Conservation (phyloP, 305 asterid species). For the Solanum hybrid region DNA sequence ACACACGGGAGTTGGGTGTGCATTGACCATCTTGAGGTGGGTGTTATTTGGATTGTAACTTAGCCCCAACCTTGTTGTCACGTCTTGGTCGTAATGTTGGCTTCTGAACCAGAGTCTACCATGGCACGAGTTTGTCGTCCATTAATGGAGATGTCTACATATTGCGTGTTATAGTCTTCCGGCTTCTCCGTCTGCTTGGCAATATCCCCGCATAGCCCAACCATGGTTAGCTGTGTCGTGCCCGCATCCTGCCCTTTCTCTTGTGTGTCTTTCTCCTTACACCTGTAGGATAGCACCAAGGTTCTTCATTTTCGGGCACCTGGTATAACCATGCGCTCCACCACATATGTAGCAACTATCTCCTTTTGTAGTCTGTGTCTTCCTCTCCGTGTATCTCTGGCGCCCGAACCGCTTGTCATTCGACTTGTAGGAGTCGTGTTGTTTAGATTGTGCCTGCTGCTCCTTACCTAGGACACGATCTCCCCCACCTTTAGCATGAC, state of each 20-base stretch:
- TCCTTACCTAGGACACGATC: background rate
- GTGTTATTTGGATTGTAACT: background rate
- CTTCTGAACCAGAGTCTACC: too few species aligned
- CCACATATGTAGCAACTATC: background rate
- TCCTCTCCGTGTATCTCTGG: background rate
- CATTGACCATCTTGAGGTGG: background rate
- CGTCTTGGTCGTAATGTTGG: too few species aligned
- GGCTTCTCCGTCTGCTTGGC: background rate
- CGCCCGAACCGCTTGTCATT: background rate
- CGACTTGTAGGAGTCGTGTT: background rate
- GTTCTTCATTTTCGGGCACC: accelerated
- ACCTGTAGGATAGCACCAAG: too few species aligned
- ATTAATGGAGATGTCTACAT: background rate
- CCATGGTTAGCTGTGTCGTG: accelerated
- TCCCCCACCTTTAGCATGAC: background rate
- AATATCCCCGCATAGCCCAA: accelerated
- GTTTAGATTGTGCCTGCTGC: background rate
- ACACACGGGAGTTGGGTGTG: background rate
- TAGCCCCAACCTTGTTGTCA: background rate
- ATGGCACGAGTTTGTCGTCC: background rate
- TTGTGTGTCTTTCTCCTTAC: background rate
- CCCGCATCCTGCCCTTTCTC: background rate
- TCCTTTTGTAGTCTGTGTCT: accelerated
- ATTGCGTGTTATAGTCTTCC: too few species aligned
- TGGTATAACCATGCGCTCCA: too few species aligned